Evolutionary conservation across 192 early-diverging fungal species (phyloP).

Genomic region (Geranomyces michiganensis): DNA sequence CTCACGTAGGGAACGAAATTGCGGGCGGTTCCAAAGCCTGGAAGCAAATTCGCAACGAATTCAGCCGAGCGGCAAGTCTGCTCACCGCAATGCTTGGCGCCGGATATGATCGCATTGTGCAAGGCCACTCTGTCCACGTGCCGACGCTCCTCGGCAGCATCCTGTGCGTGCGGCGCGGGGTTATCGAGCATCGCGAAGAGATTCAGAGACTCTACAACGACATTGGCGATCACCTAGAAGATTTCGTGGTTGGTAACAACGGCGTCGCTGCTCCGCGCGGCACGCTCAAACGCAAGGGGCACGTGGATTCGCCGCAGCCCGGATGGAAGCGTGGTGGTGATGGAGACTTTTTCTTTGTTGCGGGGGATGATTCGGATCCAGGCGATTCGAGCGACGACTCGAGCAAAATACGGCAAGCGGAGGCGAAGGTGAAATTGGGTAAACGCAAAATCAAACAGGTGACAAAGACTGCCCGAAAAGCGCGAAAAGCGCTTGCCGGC

Average conservation of each 20-base stretch:
- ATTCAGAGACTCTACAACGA: constrained; percentile 37
- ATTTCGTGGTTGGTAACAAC: not conserved
- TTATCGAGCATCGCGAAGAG: constrained; percentile 37
- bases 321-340: no score
- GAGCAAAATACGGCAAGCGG: no score
- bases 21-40: constrained; percentile 41
- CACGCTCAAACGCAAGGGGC: no score
- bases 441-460: no score
- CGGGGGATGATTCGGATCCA: no score
- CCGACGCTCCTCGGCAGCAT: constrained; percentile 48
- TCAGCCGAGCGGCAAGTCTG: constrained; percentile 31
- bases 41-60: constrained; percentile 34
- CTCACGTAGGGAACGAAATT: constrained; percentile 46
- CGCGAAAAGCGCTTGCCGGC: no score
- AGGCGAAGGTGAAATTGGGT: no score
- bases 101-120: constrained; percentile 26
- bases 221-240: not conserved
- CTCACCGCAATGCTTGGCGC: constrained; percentile 45
- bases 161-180: constrained; percentile 34
- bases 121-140: constrained; percentile 14
- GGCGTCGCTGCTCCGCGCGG: not conserved
- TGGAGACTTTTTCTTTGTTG: no score
- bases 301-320: no score
- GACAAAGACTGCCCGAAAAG: no score
- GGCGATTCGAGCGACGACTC: no score